Evolutionary conservation across 306 rosid genomes (phyloP).

Genomic region (Vigna radiata): DNA sequence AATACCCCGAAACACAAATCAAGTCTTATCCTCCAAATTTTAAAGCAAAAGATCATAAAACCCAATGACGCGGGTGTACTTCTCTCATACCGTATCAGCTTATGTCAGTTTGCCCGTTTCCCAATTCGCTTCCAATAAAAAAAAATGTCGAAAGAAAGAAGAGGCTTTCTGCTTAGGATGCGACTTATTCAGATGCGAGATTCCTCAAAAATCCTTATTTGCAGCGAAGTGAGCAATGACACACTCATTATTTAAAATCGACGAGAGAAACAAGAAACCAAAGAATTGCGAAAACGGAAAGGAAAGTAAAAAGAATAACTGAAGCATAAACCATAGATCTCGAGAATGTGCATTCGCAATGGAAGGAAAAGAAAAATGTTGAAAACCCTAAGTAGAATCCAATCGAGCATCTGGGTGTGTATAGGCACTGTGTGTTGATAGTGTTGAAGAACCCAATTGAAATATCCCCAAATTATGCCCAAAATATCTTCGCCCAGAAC

Average conservation of each 20-base stretch:
- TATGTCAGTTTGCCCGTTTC: conserved; percentile 9
- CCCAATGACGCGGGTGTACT: conserved; percentile 44
- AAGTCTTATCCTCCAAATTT: conserved; percentile 51
- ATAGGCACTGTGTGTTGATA: conserved; percentile 5
- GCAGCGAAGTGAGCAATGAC: conserved; percentile 25
- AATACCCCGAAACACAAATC: conserved; percentile 39
- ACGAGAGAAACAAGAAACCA: conserved; percentile 4
- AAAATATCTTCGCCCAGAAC: too few relatives aligned
- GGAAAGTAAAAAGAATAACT: conserved; percentile 27
- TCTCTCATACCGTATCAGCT: conserved; percentile 46
- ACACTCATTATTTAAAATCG: conserved; percentile 27
- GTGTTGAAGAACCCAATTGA: too few relatives aligned
- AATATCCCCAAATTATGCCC: too few relatives aligned
- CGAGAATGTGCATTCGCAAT: conserved; percentile 42
- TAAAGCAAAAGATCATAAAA: conserved; percentile 41
- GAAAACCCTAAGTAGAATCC: conserved; percentile 57
- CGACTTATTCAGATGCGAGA: conserved; percentile 10
- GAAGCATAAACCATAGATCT: conserved; percentile 71
- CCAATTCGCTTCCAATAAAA: conserved; percentile 1
- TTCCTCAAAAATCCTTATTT: conserved; percentile 28
- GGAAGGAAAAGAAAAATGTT: conserved; percentile 46
- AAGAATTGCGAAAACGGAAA: not conserved
- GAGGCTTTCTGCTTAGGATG: not conserved
- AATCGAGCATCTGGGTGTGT: conserved; percentile 72
- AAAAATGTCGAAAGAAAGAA: conserved; percentile 36